Conservation (phyloP, 495 filamentous ascomycete species). For the Thozetella sp. region DNA sequence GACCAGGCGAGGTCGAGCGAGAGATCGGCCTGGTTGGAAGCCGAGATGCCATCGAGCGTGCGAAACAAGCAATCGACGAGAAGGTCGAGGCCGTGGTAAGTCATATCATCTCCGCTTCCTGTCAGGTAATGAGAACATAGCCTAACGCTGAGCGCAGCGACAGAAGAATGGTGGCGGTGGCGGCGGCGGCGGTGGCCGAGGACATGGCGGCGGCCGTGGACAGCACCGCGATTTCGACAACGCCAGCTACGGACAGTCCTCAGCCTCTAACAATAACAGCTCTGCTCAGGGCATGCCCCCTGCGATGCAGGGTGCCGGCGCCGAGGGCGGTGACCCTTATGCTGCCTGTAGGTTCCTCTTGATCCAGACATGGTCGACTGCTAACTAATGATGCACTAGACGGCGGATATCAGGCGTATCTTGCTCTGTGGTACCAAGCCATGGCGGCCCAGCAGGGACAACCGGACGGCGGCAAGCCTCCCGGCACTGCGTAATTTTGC, state of each 20-base stretch:
- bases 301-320: constrained; percentile 18
- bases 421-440: constrained; percentile 32
- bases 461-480: constrained; percentile 20
- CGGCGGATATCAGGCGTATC: constrained; percentile 32
- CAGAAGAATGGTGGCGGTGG: constrained; percentile 55
- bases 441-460: constrained; percentile 28
- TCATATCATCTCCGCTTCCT: constrained; percentile 11
- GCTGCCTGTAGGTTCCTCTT: constrained; percentile 26
- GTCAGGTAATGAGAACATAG: constrained; percentile 6
- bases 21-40: constrained; percentile 80
- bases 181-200: constrained; percentile 41
- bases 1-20: constrained; percentile 69
- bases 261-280: constrained; percentile 25
- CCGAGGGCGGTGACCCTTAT: constrained; percentile 26
- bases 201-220: constrained; percentile 36
- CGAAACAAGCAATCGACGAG: constrained; percentile 78
- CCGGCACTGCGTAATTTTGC: constrained; percentile 25
- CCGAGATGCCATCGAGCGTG: constrained; percentile 68
- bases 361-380: background rate
- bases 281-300: constrained; percentile 16
- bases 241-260: constrained; percentile 36
- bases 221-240: constrained; percentile 47
- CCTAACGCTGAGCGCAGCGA: constrained; percentile 34
- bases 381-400: constrained; percentile 17
- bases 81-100: constrained; percentile 85